phyloP scores from a whole-genome alignment of 306 rosid genomes.

The Castanea mollissima region DNA sequence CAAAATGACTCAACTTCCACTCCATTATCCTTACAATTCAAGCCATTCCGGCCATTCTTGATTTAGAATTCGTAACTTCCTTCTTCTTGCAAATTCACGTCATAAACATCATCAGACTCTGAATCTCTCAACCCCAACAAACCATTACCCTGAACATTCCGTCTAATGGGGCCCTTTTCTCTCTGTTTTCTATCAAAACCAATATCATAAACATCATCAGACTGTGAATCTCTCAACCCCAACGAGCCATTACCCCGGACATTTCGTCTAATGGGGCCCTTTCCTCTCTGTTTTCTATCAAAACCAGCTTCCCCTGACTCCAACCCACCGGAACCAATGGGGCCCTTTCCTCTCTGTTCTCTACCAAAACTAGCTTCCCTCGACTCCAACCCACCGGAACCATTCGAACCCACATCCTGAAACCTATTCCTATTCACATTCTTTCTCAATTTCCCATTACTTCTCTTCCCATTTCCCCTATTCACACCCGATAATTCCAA shows the following conservation, averaged over 20 bases:
- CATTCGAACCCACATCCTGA: conserved; percentile 25
- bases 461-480: conserved; percentile 17
- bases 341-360: conserved; percentile 35
- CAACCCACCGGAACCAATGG: conserved; percentile 26
- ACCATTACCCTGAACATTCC: conserved; percentile 25
- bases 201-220: conserved; percentile 50
- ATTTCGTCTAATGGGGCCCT: conserved; percentile 8
- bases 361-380: conserved; percentile 40
- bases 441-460: conserved; percentile 36
- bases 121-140: conserved; percentile 26
- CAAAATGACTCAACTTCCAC: no score
- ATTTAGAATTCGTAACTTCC: conserved; percentile 55
- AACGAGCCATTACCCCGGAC: conserved; percentile 26
- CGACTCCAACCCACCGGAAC: conserved; percentile 32
- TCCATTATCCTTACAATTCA: no score
- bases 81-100: conserved; percentile 72
- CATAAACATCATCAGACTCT: conserved; percentile 55
- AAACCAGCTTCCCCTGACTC: conserved; percentile 17
- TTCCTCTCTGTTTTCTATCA: conserved; percentile 41
- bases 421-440: conserved; percentile 33
- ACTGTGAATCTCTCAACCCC: conserved; percentile 27
- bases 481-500: not conserved
- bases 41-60: conserved; percentile 30
- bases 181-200: conserved; percentile 44
- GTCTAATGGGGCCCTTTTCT: conserved; percentile 18